Base-by-base conservation (phyloP, 2,329 filamentous ascomycete genomes). In the Chaetomium strumarium region DNA sequence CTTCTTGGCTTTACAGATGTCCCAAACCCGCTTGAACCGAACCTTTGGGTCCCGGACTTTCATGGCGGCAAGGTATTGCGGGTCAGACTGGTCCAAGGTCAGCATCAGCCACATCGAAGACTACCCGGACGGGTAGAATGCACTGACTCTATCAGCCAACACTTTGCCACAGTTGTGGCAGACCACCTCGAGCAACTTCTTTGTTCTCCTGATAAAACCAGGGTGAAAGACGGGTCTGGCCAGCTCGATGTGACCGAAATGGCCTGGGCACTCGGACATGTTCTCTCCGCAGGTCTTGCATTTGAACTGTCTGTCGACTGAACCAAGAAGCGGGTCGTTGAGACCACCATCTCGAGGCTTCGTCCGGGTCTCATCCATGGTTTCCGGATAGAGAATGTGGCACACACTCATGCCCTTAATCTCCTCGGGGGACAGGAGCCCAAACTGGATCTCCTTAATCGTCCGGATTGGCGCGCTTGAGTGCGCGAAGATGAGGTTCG, bases 81-180 rank as follows among this genome's bases (percentile, higher is more conserved):
- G 80, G 72, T 95, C 89, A 72, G 80, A 87, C 90, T 95, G 74
- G 69, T 72, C 68, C 65, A 68, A 71, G 70, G 77, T 87, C 78
- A 87, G 83, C 77, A 81, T 76, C 73, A 74, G 70, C 67, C 71
- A 71, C 67, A 37, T 70, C 73, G 72, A 74, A 67, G 66, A 67
- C 67, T 49, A 71, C 70, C 64, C 73, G 78, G 72, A 74, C 76
- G 44, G 52, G 56, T 54, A 60, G 51, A 53, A 53, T 77, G 71
- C 77, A 95, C 92, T 90, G 85, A 97, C 92, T 85, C 90, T 88
- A 81, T 97, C 91, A 74, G 90, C 86, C 78, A 96, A 83, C 68
- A 97, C 89, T 78, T 93, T 95, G 75, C 91, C 92, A 79, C 95
- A 99, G 72, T 95, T 96, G 76, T 96, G 91, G 80, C 95, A 99